Conservation (phyloP, 495 filamentous ascomycete genomes). For the Friedmanniomyces simplex region DNA sequence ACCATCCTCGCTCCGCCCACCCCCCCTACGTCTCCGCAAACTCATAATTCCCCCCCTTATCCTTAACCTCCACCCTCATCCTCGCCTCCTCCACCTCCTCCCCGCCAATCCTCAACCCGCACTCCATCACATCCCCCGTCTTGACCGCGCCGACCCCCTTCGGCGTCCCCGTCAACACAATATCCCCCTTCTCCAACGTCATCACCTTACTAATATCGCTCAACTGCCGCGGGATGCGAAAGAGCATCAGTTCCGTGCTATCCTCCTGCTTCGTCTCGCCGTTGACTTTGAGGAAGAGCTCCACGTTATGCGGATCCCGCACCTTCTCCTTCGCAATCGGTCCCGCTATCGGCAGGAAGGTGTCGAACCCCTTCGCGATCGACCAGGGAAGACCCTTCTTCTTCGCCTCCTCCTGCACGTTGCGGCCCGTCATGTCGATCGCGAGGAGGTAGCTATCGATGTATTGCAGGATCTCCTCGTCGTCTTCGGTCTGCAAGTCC, state of each 20-base stretch:
- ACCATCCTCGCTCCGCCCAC: background rate
- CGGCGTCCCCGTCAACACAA: constrained; percentile 89
- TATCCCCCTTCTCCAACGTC: constrained; percentile 82
- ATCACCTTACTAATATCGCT: constrained; percentile 90
- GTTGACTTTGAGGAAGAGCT: constrained; percentile 76
- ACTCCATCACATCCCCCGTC: constrained; percentile 80
- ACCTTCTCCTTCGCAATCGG: constrained; percentile 67
- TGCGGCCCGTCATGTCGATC: constrained; percentile 91
- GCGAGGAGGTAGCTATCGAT: constrained; percentile 65
- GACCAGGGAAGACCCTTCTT: constrained; percentile 94
- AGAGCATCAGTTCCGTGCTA: constrained; percentile 83
- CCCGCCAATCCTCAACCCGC: constrained; percentile 69
- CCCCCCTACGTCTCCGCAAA: constrained; percentile 49
- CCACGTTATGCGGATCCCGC: constrained; percentile 76
- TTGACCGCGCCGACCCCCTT: constrained; percentile 87
- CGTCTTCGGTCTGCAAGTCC: constrained; percentile 58
- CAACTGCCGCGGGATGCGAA: constrained; percentile 73
- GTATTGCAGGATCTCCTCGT: constrained; percentile 45
- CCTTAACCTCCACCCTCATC: constrained; percentile 74
- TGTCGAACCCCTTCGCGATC: constrained; percentile 94
- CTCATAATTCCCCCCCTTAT: constrained; percentile 45
- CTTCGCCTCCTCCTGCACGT: constrained; percentile 90
- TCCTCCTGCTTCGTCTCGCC: constrained; percentile 65
- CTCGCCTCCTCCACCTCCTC: constrained; percentile 76
- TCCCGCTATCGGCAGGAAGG: constrained; percentile 76